Conservation (phyloP, 169 alveolate genomes). For the Cryptosporidium canis region DNA sequence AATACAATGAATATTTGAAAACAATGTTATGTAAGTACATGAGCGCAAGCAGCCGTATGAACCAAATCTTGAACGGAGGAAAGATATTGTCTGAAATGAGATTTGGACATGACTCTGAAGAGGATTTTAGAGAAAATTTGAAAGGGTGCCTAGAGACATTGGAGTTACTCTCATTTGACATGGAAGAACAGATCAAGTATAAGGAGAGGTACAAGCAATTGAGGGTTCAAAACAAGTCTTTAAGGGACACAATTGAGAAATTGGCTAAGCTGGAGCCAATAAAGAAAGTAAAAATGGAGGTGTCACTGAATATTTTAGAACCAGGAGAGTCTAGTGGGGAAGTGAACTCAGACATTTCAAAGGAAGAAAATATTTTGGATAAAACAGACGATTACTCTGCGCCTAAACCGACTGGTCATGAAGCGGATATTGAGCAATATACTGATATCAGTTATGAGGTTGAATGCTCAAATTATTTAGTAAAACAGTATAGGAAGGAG, state of each 20-base stretch:
- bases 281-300: not conserved
- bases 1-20: slow-evolving; percentile 24
- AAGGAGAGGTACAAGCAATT: not conserved
- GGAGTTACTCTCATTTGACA: not conserved
- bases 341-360: not conserved
- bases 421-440: not conserved
- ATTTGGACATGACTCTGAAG: not conserved
- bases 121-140: slow-evolving; percentile 5
- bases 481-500: slow-evolving; percentile 48
- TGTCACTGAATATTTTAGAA: not conserved
- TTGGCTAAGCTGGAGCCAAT: not conserved
- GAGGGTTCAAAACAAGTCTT: slow-evolving; percentile 8
- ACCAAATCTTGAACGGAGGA: not conserved
- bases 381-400: not conserved
- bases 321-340: not conserved
- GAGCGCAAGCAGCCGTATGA: not conserved
- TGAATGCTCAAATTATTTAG: slow-evolving; percentile 7
- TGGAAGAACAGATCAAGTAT: slow-evolving; percentile 13
- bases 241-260: slow-evolving; percentile 3
- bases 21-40: slow-evolving; percentile 1
- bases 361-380: not conserved
- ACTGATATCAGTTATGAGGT: not conserved
- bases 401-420: not conserved
- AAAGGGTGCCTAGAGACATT: not conserved
- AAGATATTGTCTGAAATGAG: not conserved